These are phyloP conservation scores for Fusarium luffae DNA, from an alignment of 2,329 filamentous ascomycete genomes.

Conservation along the genomic window DNA sequence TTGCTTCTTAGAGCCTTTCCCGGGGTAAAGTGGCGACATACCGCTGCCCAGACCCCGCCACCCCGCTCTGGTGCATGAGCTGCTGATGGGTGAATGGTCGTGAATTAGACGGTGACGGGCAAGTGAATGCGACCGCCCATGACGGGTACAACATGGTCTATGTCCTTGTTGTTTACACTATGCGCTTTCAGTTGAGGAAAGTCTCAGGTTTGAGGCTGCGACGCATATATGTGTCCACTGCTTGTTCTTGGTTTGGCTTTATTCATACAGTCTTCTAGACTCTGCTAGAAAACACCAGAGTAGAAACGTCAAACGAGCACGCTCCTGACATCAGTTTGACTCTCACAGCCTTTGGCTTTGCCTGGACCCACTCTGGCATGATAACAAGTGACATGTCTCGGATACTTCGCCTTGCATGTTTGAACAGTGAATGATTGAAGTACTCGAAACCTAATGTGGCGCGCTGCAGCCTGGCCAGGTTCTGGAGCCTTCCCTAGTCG, in stretches of 20 bases:
- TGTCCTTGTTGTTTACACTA: not conserved
- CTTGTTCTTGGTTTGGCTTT: not conserved
- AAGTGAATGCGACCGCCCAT: slow-evolving; percentile 23
- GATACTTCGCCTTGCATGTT: slow-evolving; percentile 28
- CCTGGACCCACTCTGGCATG: slow-evolving; percentile 25
- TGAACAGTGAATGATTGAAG: not conserved
- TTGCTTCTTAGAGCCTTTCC: slow-evolving; percentile 25
- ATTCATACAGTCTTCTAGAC: slow-evolving; percentile 17
- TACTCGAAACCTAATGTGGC: slow-evolving; percentile 41
- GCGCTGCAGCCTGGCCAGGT: slow-evolving; percentile 42
- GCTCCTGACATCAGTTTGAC: slow-evolving; percentile 32
- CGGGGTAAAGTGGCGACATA: slow-evolving; percentile 43
- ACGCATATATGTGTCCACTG: not conserved
- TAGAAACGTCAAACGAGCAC: slow-evolving; percentile 1
- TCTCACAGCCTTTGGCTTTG: slow-evolving; percentile 15
- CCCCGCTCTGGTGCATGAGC: slow-evolving; percentile 29
- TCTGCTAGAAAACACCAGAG: slow-evolving; percentile 22
- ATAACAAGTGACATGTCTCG: slow-evolving; percentile 24
- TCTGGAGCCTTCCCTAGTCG: slow-evolving; percentile 55
- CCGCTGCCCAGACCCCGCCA: slow-evolving; percentile 23
- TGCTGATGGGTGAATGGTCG: slow-evolving; percentile 13
- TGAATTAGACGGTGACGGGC: slow-evolving; percentile 30
- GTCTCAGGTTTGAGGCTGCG: not conserved
- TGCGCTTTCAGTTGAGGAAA: not conserved
- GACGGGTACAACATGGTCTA: not conserved